phyloP scores from a whole-genome alignment of 163 green algal genomes.

The Smithsoniella earleae region DNA sequence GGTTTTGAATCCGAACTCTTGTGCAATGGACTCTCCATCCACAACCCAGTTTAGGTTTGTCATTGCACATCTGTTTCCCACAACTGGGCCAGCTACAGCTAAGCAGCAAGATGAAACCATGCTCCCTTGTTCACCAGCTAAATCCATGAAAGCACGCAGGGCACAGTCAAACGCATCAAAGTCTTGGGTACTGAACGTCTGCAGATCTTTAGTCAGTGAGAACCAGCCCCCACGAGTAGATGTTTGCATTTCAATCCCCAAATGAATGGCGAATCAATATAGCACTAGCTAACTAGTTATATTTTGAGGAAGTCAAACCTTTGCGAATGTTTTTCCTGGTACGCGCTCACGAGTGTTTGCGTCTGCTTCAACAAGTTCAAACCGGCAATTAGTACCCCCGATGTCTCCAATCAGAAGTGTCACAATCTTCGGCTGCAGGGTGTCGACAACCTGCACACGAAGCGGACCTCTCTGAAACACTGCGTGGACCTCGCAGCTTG shows the following conservation, averaged over 20 bases:
- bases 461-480: too few relatives aligned
- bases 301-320: constrained; percentile 35
- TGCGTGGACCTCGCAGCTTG: too few relatives aligned
- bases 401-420: constrained; percentile 66
- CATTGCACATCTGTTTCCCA: constrained; percentile 68
- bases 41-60: constrained; percentile 83
- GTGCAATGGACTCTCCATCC: constrained; percentile 49
- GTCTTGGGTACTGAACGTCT: constrained; percentile 63
- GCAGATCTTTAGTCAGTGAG: constrained; percentile 5
- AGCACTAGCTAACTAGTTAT: too few relatives aligned
- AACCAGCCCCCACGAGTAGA: neutral
- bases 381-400: constrained; percentile 80
- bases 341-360: constrained; percentile 32
- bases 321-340: constrained; percentile 27
- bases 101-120: constrained; percentile 56
- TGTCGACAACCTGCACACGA: too few relatives aligned
- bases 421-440: neutral
- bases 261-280: too few relatives aligned
- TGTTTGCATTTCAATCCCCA: too few relatives aligned
- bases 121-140: constrained; percentile 32
- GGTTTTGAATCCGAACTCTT: constrained; percentile 44
- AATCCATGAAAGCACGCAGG: constrained; percentile 50
- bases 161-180: constrained; percentile 65
- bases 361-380: constrained; percentile 39
- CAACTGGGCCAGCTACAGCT: constrained; percentile 75